These are phyloP conservation scores for Penicillium sp. DNA, from an alignment of 2,329 filamentous ascomycete species.

Conservation along the genomic window DNA sequence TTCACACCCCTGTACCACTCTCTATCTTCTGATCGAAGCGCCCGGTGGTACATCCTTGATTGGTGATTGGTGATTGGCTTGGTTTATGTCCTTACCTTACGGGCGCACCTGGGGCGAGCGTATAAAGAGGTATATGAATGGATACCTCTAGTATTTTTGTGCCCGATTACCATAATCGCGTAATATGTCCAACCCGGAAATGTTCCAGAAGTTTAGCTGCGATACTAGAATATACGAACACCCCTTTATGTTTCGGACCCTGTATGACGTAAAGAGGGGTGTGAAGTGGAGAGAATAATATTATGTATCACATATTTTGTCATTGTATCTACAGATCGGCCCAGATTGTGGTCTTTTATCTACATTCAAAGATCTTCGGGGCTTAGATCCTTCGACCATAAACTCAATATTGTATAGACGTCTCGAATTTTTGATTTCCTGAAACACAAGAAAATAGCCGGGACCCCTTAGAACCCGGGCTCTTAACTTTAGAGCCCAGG, in stretches of 20 bases:
- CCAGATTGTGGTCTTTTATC: not conserved
- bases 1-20: not conserved
- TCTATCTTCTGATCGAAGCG: not conserved
- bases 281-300: not conserved
- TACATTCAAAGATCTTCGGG: not conserved
- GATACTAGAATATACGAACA: not conserved
- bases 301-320: not conserved
- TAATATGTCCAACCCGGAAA: not conserved
- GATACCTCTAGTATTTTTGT: not conserved
- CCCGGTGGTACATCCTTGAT: not conserved
- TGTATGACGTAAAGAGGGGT: not conserved
- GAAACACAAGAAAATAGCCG: not conserved
- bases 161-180: not conserved
- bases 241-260: not conserved
- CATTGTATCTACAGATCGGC: not conserved
- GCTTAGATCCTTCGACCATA: not conserved
- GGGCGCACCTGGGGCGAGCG: not conserved
- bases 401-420: not conserved
- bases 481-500: not conserved
- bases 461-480: not conserved
- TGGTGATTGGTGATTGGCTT: not conserved
- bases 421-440: not conserved
- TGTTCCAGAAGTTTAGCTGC: not conserved
- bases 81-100: not conserved
- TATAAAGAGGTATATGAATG: too few relatives aligned